phyloP scores from a whole-genome alignment of 257 asterid genomes.

The Solanum sejunctum region DNA sequence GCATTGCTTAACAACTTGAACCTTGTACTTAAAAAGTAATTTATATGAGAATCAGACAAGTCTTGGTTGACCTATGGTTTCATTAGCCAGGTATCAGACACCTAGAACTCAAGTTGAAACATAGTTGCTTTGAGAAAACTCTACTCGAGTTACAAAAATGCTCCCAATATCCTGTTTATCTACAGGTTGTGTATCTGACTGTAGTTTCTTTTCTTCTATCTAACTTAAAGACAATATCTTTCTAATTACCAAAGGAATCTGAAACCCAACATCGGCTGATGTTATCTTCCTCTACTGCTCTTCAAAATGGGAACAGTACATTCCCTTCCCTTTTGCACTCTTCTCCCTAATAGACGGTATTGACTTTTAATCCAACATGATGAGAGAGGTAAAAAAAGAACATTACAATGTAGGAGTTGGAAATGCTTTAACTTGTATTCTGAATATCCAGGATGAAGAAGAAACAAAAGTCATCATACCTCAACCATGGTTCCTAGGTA shows the following conservation, averaged over 20 bases:
- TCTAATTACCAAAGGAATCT: neutral
- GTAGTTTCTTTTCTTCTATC: neutral
- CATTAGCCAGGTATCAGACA: neutral
- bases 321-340: neutral
- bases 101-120: neutral
- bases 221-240: neutral
- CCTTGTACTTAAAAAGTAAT: neutral
- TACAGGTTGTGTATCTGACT: neutral
- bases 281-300: neutral
- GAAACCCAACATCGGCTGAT: neutral
- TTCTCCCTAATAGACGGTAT: neutral
- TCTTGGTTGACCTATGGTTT: neutral
- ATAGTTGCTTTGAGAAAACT: neutral
- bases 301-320: neutral
- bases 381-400: neutral
- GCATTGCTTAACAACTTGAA: neutral
- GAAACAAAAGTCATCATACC: conserved; percentile 26
- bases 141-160: neutral
- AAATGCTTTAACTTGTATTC: neutral
- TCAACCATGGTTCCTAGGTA: conserved; percentile 80
- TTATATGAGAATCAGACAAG: neutral
- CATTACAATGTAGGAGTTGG: neutral
- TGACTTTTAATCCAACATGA: neutral
- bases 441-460: neutral
- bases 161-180: neutral